phyloP scores from a whole-genome alignment of 2,329 filamentous ascomycete species.

The Stagonosporopsis cucurbitacearum region DNA sequence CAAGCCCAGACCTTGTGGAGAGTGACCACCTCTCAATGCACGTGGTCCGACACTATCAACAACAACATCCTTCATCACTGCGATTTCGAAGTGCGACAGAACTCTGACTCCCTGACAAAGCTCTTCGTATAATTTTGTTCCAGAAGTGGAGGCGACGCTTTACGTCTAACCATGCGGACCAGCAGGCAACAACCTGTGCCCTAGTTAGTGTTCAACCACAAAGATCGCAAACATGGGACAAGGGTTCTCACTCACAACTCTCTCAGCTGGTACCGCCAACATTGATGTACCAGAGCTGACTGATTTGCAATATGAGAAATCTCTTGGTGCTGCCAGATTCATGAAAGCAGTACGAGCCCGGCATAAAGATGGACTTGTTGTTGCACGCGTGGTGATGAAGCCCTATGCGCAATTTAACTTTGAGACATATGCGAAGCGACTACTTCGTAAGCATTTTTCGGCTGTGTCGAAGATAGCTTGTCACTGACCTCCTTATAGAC shows the following conservation, averaged over 20 bases:
- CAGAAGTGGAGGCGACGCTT: neutral
- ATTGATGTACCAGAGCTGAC: slow-evolving; percentile 93
- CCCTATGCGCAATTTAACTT: slow-evolving; percentile 83
- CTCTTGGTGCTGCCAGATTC: slow-evolving; percentile 88
- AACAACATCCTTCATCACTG: neutral
- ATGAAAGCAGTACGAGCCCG: slow-evolving; percentile 95
- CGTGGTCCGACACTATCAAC: slow-evolving; percentile 18
- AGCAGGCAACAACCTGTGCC: slow-evolving; percentile 33
- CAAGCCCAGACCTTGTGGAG: slow-evolving; percentile 15
- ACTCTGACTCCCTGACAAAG: neutral
- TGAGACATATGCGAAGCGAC: slow-evolving; percentile 76
- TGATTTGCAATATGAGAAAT: slow-evolving; percentile 90
- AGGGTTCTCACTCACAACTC: slow-evolving; percentile 91
- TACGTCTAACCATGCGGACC: slow-evolving; percentile 35
- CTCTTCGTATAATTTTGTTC: neutral
- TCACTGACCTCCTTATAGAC: slow-evolving; percentile 56
- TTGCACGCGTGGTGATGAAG: slow-evolving; percentile 95
- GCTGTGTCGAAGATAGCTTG: neutral
- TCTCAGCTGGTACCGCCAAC: slow-evolving; percentile 87
- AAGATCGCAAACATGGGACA: slow-evolving; percentile 75
- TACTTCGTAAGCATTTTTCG: slow-evolving; percentile 68
- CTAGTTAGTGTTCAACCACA: slow-evolving; percentile 27
- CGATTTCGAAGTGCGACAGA: neutral
- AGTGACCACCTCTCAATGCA: slow-evolving; percentile 28
- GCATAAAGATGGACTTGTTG: slow-evolving; percentile 86